Evolutionary conservation across 2,329 filamentous ascomycete genomes (phyloP).

Genomic region (Nemania sp.): DNA sequence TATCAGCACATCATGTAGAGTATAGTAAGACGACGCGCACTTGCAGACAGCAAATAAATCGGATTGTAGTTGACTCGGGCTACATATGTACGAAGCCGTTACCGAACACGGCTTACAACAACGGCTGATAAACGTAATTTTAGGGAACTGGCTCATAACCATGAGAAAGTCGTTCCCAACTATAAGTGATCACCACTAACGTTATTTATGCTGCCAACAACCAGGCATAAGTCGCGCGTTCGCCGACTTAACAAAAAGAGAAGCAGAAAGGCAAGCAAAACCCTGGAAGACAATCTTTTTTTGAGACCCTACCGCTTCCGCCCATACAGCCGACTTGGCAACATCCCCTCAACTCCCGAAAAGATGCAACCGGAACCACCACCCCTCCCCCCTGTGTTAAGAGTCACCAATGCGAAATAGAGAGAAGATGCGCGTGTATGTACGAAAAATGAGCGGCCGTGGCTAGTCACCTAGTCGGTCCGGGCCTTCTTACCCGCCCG

Average conservation of each 20-base stretch:
- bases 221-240: not conserved
- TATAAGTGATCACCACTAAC: slow-evolving; percentile 18
- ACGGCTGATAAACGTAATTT: slow-evolving; percentile 13
- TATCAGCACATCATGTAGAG: not conserved
- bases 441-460: slow-evolving; percentile 7
- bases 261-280: not conserved
- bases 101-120: not conserved
- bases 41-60: not conserved
- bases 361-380: slow-evolving; percentile 31
- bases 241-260: not conserved
- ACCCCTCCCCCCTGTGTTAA: not conserved
- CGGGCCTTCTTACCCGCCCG: slow-evolving; percentile 45
- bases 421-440: slow-evolving; percentile 20
- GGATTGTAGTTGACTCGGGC: slow-evolving; percentile 2
- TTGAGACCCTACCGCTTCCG: slow-evolving; percentile 2
- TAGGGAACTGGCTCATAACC: not conserved
- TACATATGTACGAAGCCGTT: slow-evolving; percentile 22
- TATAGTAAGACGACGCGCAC: not conserved
- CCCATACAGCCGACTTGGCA: not conserved
- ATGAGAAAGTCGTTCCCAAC: not conserved
- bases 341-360: slow-evolving; percentile 31
- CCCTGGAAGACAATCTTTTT: slow-evolving; percentile 18
- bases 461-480: slow-evolving; percentile 14
- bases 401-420: slow-evolving; percentile 20
- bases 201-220: slow-evolving; percentile 11